Conservation (phyloP, 805 yeast species). For the Kodamaea jinghongensis region DNA sequence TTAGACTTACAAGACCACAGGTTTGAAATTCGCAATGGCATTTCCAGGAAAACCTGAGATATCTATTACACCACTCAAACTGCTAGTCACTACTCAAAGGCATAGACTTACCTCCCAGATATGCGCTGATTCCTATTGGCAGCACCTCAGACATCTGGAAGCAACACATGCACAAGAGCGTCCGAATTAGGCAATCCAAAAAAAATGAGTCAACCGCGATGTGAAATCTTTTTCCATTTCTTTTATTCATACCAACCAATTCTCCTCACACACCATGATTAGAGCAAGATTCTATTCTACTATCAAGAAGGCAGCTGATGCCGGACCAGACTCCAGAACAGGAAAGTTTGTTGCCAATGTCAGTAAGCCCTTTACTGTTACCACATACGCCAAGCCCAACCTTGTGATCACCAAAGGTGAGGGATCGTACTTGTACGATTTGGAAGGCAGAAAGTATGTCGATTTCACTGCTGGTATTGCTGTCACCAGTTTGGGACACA, state of each 20-base stretch:
- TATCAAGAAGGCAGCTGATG: conserved; percentile 25
- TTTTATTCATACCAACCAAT: background rate
- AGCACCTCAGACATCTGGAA: no score
- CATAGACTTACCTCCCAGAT: no score
- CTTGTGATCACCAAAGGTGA: conserved; percentile 76
- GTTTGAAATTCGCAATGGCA: no score
- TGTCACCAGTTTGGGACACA: conserved; percentile 91
- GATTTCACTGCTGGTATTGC: conserved; percentile 98
- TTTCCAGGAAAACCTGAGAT: no score
- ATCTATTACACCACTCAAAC: no score
- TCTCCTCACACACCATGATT: conserved; percentile 13
- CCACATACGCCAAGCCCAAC: conserved; percentile 79
- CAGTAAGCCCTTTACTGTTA: conserved; percentile 56
- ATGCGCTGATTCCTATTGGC: no score
- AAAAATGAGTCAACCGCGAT: conserved; percentile 35
- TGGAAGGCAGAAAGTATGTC: conserved; percentile 71
- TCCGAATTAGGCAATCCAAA: conserved; percentile 18
- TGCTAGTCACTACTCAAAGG: no score
- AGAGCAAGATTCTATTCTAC: conserved; percentile 10
- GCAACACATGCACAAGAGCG: background rate
- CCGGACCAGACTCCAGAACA: conserved; percentile 30
- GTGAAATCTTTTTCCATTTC: conserved; percentile 19
- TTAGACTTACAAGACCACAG: no score
- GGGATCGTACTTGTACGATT: conserved; percentile 79
- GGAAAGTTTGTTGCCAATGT: conserved; percentile 44